Evolutionary conservation across 2,329 filamentous ascomycete genomes (phyloP).

Genomic region (Fusarium aywerte): DNA sequence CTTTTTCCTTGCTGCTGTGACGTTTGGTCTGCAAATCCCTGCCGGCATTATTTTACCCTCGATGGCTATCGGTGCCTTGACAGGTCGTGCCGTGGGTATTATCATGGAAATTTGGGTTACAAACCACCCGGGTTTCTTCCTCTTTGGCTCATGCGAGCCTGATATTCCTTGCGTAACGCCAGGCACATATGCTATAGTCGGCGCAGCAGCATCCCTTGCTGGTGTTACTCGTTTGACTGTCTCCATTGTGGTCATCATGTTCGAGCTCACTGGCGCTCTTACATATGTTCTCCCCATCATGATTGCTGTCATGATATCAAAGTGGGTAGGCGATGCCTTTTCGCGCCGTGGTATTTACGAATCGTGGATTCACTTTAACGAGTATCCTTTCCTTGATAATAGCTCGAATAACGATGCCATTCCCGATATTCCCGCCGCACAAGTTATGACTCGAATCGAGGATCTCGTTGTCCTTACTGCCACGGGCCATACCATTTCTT

Average conservation of each 20-base stretch:
- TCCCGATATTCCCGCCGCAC: conserved; percentile 85
- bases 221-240: conserved; percentile 97
- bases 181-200: conserved; percentile 95
- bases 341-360: conserved; percentile 95
- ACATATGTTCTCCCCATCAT: conserved; percentile 98
- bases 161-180: conserved; percentile 91
- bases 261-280: conserved; percentile 94
- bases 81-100: conserved; percentile 89
- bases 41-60: conserved; percentile 96
- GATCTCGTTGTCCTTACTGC: conserved; percentile 90
- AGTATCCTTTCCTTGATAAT: conserved; percentile 95
- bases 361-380: conserved; percentile 95
- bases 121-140: conserved; percentile 78
- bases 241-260: conserved; percentile 99
- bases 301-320: conserved; percentile 97
- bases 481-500: conserved; percentile 85
- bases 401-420: conserved; percentile 78
- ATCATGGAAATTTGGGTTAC: conserved; percentile 89
- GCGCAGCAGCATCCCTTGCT: conserved; percentile 91
- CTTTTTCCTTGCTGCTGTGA: conserved; percentile 85
- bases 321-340: conserved; percentile 98
- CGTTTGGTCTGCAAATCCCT: conserved; percentile 93
- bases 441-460: conserved; percentile 92
- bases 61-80: conserved; percentile 93
- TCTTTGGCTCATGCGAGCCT: conserved; percentile 84